Percentiles rank a stretch among this genome's conserved stretches.
These are phyloP conservation scores for Lecanicillium sp. DNA, from an alignment of 2,329 filamentous ascomycete species.

Conservation along the genomic window DNA sequence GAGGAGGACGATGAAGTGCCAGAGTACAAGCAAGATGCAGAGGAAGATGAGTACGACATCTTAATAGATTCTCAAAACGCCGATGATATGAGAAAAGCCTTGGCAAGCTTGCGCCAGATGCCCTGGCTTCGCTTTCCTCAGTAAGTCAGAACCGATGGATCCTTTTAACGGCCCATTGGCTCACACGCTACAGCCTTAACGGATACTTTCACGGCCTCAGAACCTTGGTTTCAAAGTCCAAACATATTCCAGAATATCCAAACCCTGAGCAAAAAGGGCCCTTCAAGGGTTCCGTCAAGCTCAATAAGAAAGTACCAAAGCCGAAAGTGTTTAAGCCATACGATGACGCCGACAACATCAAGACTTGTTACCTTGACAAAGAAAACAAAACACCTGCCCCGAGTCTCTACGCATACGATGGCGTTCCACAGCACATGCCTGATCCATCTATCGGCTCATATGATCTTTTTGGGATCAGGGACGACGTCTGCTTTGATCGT, in stretches of 20 bases:
- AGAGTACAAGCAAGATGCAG: slow-evolving; percentile 9
- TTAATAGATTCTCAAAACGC: slow-evolving; percentile 18
- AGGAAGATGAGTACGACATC: slow-evolving; percentile 5
- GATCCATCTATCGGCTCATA: slow-evolving; percentile 73
- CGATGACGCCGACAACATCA: slow-evolving; percentile 47
- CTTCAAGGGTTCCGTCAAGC: slow-evolving; percentile 1
- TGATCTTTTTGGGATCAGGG: slow-evolving; percentile 60
- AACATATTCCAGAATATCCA: slow-evolving; percentile 71
- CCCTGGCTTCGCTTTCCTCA: slow-evolving; percentile 32
- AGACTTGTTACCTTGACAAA: slow-evolving; percentile 56
- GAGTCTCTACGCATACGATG: slow-evolving; percentile 58
- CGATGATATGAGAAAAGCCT: slow-evolving; percentile 19
- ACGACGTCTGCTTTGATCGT: slow-evolving; percentile 81
- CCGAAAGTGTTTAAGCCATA: slow-evolving; percentile 59
- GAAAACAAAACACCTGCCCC: slow-evolving; percentile 49
- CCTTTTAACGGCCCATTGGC: background rate
- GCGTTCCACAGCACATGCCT: slow-evolving; percentile 68
- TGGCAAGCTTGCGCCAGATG: slow-evolving; percentile 23
- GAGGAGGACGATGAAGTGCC: slow-evolving; percentile 9
- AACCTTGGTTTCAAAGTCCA: slow-evolving; percentile 52
- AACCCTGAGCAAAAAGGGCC: slow-evolving; percentile 15
- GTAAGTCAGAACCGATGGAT: slow-evolving; percentile 16
- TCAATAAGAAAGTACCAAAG: slow-evolving; percentile 27
- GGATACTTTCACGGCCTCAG: slow-evolving; percentile 74
- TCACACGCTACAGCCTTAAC: slow-evolving; percentile 50